Evolutionary conservation across 768 basidiomycete genomes (phyloP), one percentile per base, ranked within the genome.

Genomic region (Kockovaella imperatae): DNA sequence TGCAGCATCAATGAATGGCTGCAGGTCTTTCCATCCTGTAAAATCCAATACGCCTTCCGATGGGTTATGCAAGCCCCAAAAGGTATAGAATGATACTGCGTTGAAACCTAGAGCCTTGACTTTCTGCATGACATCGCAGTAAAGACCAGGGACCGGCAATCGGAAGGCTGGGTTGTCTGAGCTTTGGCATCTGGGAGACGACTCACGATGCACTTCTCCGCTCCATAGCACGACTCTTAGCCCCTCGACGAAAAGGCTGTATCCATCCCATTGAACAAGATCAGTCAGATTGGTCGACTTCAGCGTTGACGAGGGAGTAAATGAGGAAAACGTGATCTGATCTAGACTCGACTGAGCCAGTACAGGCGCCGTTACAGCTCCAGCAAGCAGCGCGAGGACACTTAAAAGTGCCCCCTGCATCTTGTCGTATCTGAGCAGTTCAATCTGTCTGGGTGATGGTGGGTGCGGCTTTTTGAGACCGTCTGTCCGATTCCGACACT

Each of bases 51-150:
- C 78, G 3, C 80, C 84, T 29, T 77, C 82, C 0, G 84, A 76
- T 7, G 85, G 87, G 53, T 87, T 84, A 26, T 80, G 77, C 35
- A 86, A 64, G 3, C 79, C 86, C 86, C 86, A 69, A 51, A 25
- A 31, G 23, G 34, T 30, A 13, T 42, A 47, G 36, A 35, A 26
- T 20, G 24, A 20, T 72, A 83, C 77, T 0, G 79, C 79, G 57
- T 87, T 89, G 50, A 89, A 74, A 10, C 87, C 87, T 0, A 83
- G 80, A 4, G 85, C 87, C 60, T 85, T 85, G 50, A 80, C 74
- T 63, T 85, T 88, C 56, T 88, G 81, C 34, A 88, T 77, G 42
- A 88, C 80, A 60, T 87, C 87, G 11, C 80, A 76, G 86, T 87
- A 89, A 47, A 88, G 69, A 3, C 79, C 79, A 14, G 83, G 84